Evolutionary conservation across 1,284 basidiomycete genomes (phyloP), one percentile per base, ranked within the genome.

Genomic region (Boletus sp.): DNA sequence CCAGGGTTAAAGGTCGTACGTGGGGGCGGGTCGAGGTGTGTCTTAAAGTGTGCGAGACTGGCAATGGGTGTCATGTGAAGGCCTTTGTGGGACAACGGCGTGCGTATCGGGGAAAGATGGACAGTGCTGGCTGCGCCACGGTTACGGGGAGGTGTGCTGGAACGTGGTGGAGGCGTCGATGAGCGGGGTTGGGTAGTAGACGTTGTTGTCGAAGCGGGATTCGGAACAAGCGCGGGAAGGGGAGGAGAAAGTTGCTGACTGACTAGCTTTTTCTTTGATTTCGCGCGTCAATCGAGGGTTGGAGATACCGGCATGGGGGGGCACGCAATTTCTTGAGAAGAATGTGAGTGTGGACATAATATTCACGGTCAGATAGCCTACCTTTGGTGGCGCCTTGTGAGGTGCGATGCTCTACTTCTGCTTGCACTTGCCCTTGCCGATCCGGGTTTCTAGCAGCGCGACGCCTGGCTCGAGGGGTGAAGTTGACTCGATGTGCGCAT

Each of bases 31-130:
- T 86, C 83, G 13, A 86, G 74, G 63, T 86, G 73, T 2, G 79
- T 80, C 65, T 86, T 87, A 68, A 84, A 86, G 70, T 88, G 80
- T 7, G 77, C 81, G 20, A 85, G 77, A 64, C 81, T 85, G 1
- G 84, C 69, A 6, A 78, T 80, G 4, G 85, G 85, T 61, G 83
- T 84, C 83, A 85, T 85, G 61, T 86, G 84, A 41, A 88, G 68
- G 33, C 85, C 87, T 60, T 79, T 82, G 64, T 87, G 84, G 0
- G 87, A 88, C 13, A 89, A 68, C 0, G 87, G 86, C 0, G 88
- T 88, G 36, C 81, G 80, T 42, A 78, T 71, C 0, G 85, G 83
- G 1, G 86, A 87, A 18, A 84, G 73, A n/a, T 78, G 72, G 29
- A 72, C 55, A 6, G 65, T 57, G 45, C 58, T 66, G 22, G 58